A percentile compares a stretch with the other conserved stretches of the same genome.
phyloP scores from a whole-genome alignment of 2,329 filamentous ascomycete species.

The Beauveria brongniartii region DNA sequence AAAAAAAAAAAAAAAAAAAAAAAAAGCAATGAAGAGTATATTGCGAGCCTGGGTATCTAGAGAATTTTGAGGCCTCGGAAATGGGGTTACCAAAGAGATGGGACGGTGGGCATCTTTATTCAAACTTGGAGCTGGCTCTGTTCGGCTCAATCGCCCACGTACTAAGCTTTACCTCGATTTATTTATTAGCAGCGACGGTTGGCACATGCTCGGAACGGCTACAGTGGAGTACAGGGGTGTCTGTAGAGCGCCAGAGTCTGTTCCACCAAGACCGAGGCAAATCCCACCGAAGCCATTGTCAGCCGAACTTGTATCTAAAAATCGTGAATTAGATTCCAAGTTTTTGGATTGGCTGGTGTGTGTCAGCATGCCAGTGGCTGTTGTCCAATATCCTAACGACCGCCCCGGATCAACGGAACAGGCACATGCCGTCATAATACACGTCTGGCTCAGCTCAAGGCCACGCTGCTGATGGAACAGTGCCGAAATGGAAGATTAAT shows the following conservation, averaged over 20 bases:
- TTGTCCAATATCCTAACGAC: background rate
- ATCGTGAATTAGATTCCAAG: background rate
- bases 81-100: background rate
- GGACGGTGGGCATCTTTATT: background rate
- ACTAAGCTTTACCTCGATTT: background rate
- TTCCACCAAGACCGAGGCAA: slow-evolving; percentile 7
- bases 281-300: background rate
- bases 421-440: slow-evolving; percentile 4
- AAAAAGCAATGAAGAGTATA: background rate
- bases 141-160: background rate
- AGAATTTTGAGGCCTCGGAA: background rate
- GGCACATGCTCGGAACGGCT: slow-evolving; percentile 4
- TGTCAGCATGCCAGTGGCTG: background rate
- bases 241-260: background rate
- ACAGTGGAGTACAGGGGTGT: background rate
- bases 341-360: background rate
- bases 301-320: background rate
- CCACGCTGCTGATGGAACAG: background rate
- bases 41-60: background rate
- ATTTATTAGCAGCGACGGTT: background rate
- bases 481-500: background rate
- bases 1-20: background rate
- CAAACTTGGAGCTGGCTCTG: background rate
- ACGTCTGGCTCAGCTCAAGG: background rate
- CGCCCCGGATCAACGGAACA: slow-evolving; percentile 8